phyloP scores from a whole-genome alignment of 2,329 filamentous ascomycete species.

The Madurella fahalii region DNA sequence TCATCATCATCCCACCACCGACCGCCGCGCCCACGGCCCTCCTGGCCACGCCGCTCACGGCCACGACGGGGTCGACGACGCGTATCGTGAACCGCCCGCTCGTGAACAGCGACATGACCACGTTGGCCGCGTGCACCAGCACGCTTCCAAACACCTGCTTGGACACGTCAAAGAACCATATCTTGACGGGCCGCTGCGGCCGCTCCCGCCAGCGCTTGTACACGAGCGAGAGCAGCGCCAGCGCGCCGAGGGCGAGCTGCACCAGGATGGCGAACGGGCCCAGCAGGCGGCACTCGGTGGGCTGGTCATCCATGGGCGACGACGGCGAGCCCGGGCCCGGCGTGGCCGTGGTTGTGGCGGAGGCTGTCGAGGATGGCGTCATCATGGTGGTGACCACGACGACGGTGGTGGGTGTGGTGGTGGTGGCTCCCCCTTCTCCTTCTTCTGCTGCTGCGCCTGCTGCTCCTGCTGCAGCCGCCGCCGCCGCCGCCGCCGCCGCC shows the following conservation, averaged over 20 bases:
- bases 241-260: constrained; percentile 76
- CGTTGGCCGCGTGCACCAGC: constrained; percentile 85
- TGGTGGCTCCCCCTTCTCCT: neutral
- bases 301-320: constrained; percentile 12
- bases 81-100: constrained; percentile 74
- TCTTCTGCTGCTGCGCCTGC: neutral
- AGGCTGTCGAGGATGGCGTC: constrained; percentile 14
- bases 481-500: neutral
- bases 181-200: constrained; percentile 86
- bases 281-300: constrained; percentile 72
- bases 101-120: constrained; percentile 94
- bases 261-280: constrained; percentile 89
- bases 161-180: constrained; percentile 96
- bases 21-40: constrained; percentile 23
- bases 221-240: constrained; percentile 82
- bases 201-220: constrained; percentile 91
- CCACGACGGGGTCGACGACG: constrained; percentile 37
- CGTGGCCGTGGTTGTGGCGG: neutral
- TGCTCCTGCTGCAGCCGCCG: neutral
- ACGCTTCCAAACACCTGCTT: constrained; percentile 96
- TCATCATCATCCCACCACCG: constrained; percentile 28
- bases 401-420: neutral
- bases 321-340: neutral
- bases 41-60: constrained; percentile 22
- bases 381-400: constrained; percentile 19